Evolutionary conservation across 2,329 filamentous ascomycete species (phyloP), one percentile per base, ranked within the genome.

Genomic region (Verticillium albo-atrum): DNA sequence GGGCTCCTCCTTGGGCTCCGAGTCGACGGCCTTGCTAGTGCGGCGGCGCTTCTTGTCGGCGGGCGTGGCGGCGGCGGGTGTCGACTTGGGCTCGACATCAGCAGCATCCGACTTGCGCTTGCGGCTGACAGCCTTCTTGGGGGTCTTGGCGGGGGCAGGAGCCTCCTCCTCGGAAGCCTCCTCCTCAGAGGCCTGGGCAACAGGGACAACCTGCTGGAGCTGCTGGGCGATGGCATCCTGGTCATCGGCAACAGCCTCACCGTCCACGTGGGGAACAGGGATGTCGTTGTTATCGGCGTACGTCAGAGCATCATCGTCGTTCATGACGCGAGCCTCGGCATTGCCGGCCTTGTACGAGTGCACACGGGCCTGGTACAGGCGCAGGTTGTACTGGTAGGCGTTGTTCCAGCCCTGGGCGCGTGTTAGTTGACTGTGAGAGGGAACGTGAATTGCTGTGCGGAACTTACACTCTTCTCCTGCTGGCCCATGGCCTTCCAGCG

Each of bases 401-500:
- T 84, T 82, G 74, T 87, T 86, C 85, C 85, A 88, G 63, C 82
- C 82, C 74, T 79, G 60, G 2, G 3, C 30, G 10, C 15, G 14
- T 26, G 61, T 66, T 26, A 62, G 64, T 50, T 23, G n/a, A n/a
- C 42, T 23, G 42, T 2, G 17, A 6, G n/a, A 23, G 20, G 20
- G n/a, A 60, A 50, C 35, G 32, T 34, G 25, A n/a, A 17, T 27
- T 27, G 7, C 23, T 7, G 14, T 6, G 57, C 14, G 14, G 30
- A 37, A 71, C 77, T 67, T 66, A 79, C 79, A 63, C 77, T 77
- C 78, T 96, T 96, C 77, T 96, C 89, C 10, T 79, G 75, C 2
- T 88, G 82, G 6, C 80, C 79, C 88, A 97, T 92, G 64, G 85
- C 83, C 62, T 87, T 84, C 94, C 94, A 97, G 68, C 93, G 86